phyloP scores from a whole-genome alignment of 257 asterid species.

The Ligustrum vulgare region DNA sequence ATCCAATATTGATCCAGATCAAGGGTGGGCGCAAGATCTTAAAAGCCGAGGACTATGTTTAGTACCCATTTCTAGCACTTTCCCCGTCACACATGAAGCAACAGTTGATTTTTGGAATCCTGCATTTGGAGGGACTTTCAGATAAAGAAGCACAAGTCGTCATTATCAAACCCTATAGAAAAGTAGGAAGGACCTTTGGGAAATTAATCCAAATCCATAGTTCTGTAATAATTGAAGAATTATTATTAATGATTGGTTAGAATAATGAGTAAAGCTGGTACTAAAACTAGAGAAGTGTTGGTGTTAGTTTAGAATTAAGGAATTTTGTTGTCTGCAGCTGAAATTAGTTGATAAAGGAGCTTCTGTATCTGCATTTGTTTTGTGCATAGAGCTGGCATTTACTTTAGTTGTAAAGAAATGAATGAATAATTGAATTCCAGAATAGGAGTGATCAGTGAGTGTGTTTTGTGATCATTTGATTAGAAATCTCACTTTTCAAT shows the following conservation, averaged over 20 bases:
- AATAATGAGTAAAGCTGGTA: slow-evolving; percentile 25
- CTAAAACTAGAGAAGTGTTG: slow-evolving; percentile 14
- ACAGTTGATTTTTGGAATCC: slow-evolving; percentile 86
- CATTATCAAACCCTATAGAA: slow-evolving; percentile 27
- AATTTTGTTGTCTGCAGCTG: slow-evolving; percentile 48
- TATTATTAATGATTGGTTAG: slow-evolving; percentile 41
- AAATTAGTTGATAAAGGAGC: slow-evolving; percentile 46
- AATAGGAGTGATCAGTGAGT: slow-evolving; percentile 40
- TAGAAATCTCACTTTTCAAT: slow-evolving; percentile 61
- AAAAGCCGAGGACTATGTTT: slow-evolving; percentile 83
- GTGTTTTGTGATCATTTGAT: slow-evolving; percentile 57
- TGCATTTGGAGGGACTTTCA: slow-evolving; percentile 79
- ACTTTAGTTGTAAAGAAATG: slow-evolving; percentile 39
- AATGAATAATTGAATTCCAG: slow-evolving; percentile 60
- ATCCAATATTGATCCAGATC: slow-evolving; percentile 63
- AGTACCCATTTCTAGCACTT: slow-evolving; percentile 86
- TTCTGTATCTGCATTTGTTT: slow-evolving; percentile 42
- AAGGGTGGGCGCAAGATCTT: slow-evolving; percentile 61
- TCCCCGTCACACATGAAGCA: slow-evolving; percentile 78
- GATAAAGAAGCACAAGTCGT: slow-evolving; percentile 32
- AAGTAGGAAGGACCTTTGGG: not conserved
- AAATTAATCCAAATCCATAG: slow-evolving; percentile 29
- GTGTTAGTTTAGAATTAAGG: slow-evolving; percentile 26
- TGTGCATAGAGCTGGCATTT: slow-evolving; percentile 51
- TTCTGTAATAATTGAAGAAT: slow-evolving; percentile 59